Percentiles rank a stretch among this genome's conserved stretches.
Conservation (phyloP, 1,139 yeast genomes). For the Casaregolazyma suthepensis region DNA sequence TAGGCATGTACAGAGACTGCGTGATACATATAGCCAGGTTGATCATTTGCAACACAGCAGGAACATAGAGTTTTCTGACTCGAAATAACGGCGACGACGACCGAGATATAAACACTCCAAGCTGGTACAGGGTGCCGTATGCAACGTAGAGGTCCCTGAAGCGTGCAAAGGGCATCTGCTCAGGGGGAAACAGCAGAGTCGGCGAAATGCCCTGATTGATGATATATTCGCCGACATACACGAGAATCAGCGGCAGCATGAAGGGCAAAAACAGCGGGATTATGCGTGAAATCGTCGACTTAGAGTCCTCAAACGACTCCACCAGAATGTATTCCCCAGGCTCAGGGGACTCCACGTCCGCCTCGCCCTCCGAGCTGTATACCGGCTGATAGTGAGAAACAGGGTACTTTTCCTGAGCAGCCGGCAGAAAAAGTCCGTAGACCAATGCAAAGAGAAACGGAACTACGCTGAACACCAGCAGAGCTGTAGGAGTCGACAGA, state of each 20-base stretch:
- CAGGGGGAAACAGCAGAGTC: constrained; percentile 70
- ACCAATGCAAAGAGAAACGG: constrained; percentile 22
- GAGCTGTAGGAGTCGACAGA: constrained; percentile 40
- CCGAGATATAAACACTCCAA: constrained; percentile 87
- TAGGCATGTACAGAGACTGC: constrained; percentile 57
- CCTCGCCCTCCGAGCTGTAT: neutral
- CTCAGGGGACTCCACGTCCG: neutral
- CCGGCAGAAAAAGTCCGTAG: constrained; percentile 19
- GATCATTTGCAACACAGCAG: constrained; percentile 61
- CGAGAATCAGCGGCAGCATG: constrained; percentile 78
- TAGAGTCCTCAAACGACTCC: neutral
- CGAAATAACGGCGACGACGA: constrained; percentile 69
- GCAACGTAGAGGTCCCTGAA: constrained; percentile 88
- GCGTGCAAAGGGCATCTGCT: constrained; percentile 59
- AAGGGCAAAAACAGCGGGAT: constrained; percentile 29
- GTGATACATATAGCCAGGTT: constrained; percentile 53
- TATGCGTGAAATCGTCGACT: constrained; percentile 6
- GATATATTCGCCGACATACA: constrained; percentile 78
- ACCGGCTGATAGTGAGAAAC: constrained; percentile 4
- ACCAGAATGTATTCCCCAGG: neutral
- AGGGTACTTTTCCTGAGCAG: constrained; percentile 8
- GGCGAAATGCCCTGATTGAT: constrained; percentile 93
- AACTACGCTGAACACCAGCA: constrained; percentile 41
- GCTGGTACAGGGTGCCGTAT: constrained; percentile 85
- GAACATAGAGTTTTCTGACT: constrained; percentile 50